These are phyloP conservation scores for Phaeolepiota aurea DNA, from an alignment of 768 basidiomycete species.

Conservation along the genomic window DNA sequence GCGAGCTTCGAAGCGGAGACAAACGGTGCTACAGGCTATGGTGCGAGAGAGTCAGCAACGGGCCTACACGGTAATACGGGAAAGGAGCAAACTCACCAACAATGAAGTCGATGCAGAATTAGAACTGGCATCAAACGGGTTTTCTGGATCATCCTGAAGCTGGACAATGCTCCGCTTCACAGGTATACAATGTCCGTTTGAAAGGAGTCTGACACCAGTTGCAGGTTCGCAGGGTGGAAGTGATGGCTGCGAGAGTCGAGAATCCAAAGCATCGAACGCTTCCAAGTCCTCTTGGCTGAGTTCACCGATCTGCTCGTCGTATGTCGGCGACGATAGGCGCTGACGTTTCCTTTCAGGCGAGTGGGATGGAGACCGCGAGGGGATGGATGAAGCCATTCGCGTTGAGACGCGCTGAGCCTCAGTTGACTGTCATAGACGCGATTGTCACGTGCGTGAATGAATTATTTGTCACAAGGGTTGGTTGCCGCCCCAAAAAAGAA, in stretches of 20 bases:
- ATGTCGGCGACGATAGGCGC: conserved; percentile 59
- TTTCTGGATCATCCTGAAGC: conserved; percentile 30
- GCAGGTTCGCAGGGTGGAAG: too few species aligned
- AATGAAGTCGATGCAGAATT: neutral
- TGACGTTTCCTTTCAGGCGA: conserved; percentile 51
- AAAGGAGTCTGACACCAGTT: too few species aligned
- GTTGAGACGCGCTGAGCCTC: conserved; percentile 4
- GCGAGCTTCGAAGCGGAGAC: conserved; percentile 22
- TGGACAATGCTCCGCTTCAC: too few species aligned
- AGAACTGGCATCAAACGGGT: conserved; percentile 25
- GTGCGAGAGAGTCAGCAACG: conserved; percentile 8
- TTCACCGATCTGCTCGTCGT: conserved; percentile 42
- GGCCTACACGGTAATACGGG: neutral
- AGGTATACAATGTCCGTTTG: too few species aligned
- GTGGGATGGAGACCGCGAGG: conserved; percentile 19
- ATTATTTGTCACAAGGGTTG: too few species aligned
- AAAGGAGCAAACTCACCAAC: neutral
- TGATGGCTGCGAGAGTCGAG: conserved; percentile 29
- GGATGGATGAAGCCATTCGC: conserved; percentile 7
- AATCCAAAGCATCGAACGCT: conserved; percentile 46
- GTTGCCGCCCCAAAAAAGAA: too few species aligned
- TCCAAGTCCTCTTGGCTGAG: conserved; percentile 48
- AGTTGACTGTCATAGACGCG: conserved; percentile 3
- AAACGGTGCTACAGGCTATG: conserved; percentile 13
- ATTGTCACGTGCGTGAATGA: conserved; percentile 11